Base-by-base conservation (phyloP, 2,329 filamentous ascomycete species). In the Dactylonectria macrodidyma region DNA sequence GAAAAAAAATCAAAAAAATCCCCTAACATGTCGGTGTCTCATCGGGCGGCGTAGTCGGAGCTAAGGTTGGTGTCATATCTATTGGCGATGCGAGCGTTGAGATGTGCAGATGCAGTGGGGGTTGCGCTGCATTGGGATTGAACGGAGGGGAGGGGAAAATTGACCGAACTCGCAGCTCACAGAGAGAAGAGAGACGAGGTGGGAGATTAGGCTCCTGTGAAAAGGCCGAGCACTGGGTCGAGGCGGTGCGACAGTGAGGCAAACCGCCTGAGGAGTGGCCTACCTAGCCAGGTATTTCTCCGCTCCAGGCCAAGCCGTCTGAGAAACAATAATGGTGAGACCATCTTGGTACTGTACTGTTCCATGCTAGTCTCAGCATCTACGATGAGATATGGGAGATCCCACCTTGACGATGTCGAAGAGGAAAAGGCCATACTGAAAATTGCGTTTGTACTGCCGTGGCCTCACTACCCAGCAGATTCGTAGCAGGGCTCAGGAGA, bases 81-180 rank as follows among this genome's bases (percentile, higher is more conserved):
- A 57, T 59, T 66, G 44, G 51, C 57, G 50, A 44, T 56, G 24
- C n/a, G 7, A 61, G 41, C 60, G 63, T 51, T 65, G 59, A 36
- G 26, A 66, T 66, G 52, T 41, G 64, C 63, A 52, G 63, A 54
- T 33, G 62, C 51, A 51, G 63, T 66, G 64, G 64, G 63, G 63
- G 63, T 52, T 61, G 47, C 34, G 50, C 26, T 54, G 59, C 36
- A 12, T 52, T 65, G 38, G 19, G 47, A 22, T 47, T 48, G 55
- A 33, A 33, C 2, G 48, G 56, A 36, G 47, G 52, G 50, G 11
- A 36, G 51, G 16, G 51, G 56, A 14, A n/a, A 65, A 41, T 12
- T 51, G 57, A 22, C 52, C 58, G 58, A 66, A 58, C 64, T 62
- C 47, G 64, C 51, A 60, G 33, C 34, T 36, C 22, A 30, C 51